Percentiles rank a stretch among this genome's conserved stretches.
phyloP scores from a whole-genome alignment of 768 basidiomycete genomes.

The Daedaleopsis nitida region DNA sequence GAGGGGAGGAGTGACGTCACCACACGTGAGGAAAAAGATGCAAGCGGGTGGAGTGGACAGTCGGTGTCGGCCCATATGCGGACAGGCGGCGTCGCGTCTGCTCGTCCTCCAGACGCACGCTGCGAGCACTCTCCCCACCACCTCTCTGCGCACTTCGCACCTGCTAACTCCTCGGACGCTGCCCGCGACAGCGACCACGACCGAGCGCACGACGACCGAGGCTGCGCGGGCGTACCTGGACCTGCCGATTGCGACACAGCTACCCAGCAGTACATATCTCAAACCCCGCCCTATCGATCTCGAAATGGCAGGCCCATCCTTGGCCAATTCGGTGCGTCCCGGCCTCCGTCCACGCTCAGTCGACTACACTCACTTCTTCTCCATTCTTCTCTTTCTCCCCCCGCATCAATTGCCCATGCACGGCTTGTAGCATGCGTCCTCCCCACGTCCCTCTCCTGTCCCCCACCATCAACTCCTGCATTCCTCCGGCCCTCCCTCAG shows the following conservation, averaged over 20 bases:
- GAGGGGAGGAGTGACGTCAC: slow-evolving; percentile 13
- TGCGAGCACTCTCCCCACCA: too few species aligned
- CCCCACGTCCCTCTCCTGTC: neutral
- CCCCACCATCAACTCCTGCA: slow-evolving; percentile 2
- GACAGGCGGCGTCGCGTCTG: too few species aligned
- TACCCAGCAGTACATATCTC: neutral
- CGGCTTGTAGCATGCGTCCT: neutral
- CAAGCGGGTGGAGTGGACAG: slow-evolving; percentile 3
- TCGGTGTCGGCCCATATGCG: too few species aligned
- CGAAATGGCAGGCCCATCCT: neutral
- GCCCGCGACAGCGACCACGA: slow-evolving; percentile 2
- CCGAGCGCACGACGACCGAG: neutral
- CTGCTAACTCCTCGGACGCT: too few species aligned
- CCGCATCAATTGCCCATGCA: neutral
- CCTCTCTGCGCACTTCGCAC: too few species aligned
- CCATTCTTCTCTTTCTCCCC: neutral
- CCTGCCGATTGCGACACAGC: neutral
- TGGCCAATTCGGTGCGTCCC: slow-evolving; percentile 2
- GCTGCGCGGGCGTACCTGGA: neutral
- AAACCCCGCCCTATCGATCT: slow-evolving; percentile 4
- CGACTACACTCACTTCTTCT: neutral
- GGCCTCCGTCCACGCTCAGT: neutral
- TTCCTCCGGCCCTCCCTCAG: slow-evolving; percentile 1
- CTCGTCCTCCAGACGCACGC: too few species aligned
- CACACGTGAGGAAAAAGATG: slow-evolving; percentile 11